Percentiles rank a stretch among this genome's conserved stretches.
phyloP scores from a whole-genome alignment of 495 filamentous ascomycete species.

The Rostrohypoxylon terebratum region DNA sequence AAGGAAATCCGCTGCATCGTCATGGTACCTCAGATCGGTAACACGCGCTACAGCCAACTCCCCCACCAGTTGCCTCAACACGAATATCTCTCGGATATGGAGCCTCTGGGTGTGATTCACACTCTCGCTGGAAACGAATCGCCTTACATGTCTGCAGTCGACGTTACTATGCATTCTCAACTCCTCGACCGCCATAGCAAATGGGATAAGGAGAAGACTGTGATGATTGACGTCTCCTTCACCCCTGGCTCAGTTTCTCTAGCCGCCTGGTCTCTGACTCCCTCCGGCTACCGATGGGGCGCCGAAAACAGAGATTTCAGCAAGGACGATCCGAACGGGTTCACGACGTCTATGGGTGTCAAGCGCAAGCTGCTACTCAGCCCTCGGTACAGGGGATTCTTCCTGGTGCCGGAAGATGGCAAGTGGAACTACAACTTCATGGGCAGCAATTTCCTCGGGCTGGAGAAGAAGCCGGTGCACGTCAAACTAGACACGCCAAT shows the following conservation, averaged over 20 bases:
- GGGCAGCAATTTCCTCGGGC: conserved; percentile 82
- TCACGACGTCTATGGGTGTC: conserved; percentile 90
- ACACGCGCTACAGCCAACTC: conserved; percentile 89
- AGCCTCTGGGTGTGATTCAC: conserved; percentile 95
- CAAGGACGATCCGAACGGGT: conserved; percentile 93
- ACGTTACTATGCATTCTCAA: conserved; percentile 92
- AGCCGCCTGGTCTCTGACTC: conserved; percentile 90
- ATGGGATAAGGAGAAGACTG: conserved; percentile 91
- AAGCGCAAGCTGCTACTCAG: conserved; percentile 94
- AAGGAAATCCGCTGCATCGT: conserved; percentile 97
- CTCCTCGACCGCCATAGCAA: conserved; percentile 83
- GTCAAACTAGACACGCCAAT: conserved; percentile 94
- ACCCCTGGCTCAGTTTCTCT: conserved; percentile 98
- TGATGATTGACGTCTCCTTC: conserved; percentile 97
- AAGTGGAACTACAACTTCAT: conserved; percentile 99
- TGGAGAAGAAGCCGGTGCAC: conserved; percentile 90
- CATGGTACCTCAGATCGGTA: conserved; percentile 97
- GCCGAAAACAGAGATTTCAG: conserved; percentile 92
- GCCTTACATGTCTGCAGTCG: conserved; percentile 92
- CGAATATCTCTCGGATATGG: conserved; percentile 86
- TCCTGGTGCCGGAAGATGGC: conserved; percentile 90
- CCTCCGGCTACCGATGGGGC: conserved; percentile 95
- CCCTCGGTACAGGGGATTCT: conserved; percentile 93
- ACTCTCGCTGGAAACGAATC: conserved; percentile 95
- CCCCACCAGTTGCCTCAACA: conserved; percentile 94